phyloP scores from a whole-genome alignment of 768 basidiomycete genomes.

The Leucocoprinus birnbaumii region DNA sequence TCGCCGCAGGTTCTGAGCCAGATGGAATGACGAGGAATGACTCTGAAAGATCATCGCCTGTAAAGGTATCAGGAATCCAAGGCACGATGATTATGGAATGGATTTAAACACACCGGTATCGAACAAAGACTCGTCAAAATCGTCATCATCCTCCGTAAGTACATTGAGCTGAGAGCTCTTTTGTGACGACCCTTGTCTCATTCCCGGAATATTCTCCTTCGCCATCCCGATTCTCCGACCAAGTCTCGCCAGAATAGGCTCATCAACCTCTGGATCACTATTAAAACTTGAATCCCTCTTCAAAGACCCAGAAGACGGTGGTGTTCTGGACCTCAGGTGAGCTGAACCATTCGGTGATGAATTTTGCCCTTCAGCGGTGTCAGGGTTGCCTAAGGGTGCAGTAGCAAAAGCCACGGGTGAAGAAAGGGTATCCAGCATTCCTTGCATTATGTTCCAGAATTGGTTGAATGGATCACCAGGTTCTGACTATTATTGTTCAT shows the following conservation, averaged over 20 bases:
- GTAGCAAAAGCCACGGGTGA: conserved; percentile 63
- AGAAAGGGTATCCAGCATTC: conserved; percentile 82
- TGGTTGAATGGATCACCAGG: conserved; percentile 85
- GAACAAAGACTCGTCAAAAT: conserved; percentile 58
- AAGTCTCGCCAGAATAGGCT: conserved; percentile 56
- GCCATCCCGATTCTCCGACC: conserved; percentile 48
- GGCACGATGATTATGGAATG: background rate
- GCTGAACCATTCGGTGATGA: conserved; percentile 11
- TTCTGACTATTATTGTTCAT: conserved; percentile 50
- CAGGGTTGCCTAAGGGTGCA: conserved; percentile 58
- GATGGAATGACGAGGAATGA: conserved; percentile 78
- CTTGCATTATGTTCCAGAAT: conserved; percentile 88
- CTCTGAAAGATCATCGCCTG: conserved; percentile 73
- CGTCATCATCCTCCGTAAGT: conserved; percentile 33
- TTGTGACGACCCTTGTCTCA: conserved; percentile 7
- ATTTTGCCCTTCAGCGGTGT: conserved; percentile 20
- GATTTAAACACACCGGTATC: conserved; percentile 55
- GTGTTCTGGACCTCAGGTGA: conserved; percentile 18
- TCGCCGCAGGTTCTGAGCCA: conserved; percentile 44
- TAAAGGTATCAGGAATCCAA: conserved; percentile 2
- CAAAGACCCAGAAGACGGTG: conserved; percentile 20
- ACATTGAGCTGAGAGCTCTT: conserved; percentile 13
- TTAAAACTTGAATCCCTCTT: conserved; percentile 40
- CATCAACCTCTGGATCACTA: conserved; percentile 69
- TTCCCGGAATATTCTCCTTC: conserved; percentile 23